Evolutionary conservation across 2,329 filamentous ascomycete genomes (phyloP).

Genomic region (Zopfia rhizophila): DNA sequence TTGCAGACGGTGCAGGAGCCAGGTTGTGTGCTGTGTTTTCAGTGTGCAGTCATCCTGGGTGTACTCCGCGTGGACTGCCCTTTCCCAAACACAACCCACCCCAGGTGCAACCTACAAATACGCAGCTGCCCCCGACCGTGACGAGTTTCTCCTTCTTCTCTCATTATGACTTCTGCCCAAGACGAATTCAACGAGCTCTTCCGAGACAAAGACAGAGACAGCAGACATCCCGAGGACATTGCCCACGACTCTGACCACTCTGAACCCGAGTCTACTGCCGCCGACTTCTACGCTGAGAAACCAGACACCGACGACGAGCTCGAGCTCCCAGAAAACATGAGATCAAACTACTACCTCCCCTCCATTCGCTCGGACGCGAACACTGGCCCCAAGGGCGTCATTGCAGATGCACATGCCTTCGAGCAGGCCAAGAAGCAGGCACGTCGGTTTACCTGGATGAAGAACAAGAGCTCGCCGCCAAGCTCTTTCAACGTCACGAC

Average conservation of each 20-base stretch:
- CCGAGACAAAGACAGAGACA: constrained; percentile 56
- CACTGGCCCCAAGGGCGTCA: constrained; percentile 87
- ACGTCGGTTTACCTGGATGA: constrained; percentile 47
- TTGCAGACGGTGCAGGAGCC: constrained; percentile 6
- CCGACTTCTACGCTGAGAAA: constrained; percentile 67
- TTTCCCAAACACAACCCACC: constrained; percentile 21
- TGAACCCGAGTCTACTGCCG: constrained; percentile 69
- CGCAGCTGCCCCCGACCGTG: constrained; percentile 19
- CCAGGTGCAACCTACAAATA: constrained; percentile 36
- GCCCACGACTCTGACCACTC: constrained; percentile 66
- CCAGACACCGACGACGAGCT: constrained; percentile 62
- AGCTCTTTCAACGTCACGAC: constrained; percentile 39
- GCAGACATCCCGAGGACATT: constrained; percentile 61
- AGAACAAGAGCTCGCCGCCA: constrained; percentile 26
- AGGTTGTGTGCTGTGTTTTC: constrained; percentile 30
- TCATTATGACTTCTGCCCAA: constrained; percentile 59
- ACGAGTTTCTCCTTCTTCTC: constrained; percentile 24
- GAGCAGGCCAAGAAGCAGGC: constrained; percentile 67
- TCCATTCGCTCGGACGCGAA: constrained; percentile 74
- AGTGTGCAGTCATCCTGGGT: no score
- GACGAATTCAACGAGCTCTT: constrained; percentile 64
- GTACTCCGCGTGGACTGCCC: constrained; percentile 9
- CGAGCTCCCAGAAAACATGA: constrained; percentile 62
- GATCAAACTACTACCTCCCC: constrained; percentile 66
- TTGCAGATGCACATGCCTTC: constrained; percentile 82